phyloP scores from a whole-genome alignment of 441 rosid genomes.

The Brassica balearica region DNA sequence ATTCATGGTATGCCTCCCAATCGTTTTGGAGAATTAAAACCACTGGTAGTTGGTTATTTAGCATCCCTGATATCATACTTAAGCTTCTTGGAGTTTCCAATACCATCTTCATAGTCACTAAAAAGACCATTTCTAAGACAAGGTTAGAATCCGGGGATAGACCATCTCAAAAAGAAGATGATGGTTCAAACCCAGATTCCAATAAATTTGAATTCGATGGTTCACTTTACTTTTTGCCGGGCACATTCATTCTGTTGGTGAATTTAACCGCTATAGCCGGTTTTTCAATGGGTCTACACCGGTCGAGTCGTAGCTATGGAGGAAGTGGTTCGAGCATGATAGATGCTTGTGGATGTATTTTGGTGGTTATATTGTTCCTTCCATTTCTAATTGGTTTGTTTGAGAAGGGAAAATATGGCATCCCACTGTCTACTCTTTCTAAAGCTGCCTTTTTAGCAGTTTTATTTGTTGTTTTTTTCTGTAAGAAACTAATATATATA shows the following conservation, averaged over 20 bases:
- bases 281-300: slow-evolving; percentile 35
- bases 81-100: slow-evolving; percentile 61
- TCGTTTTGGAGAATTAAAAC: slow-evolving; percentile 36
- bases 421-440: slow-evolving; percentile 38
- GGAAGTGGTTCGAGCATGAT: slow-evolving; percentile 35
- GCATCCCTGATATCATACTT: slow-evolving; percentile 44
- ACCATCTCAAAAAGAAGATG: slow-evolving; percentile 20
- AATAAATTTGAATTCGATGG: slow-evolving; percentile 58
- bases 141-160: background rate
- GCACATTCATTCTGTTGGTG: slow-evolving; percentile 59
- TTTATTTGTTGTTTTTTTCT: slow-evolving; percentile 33
- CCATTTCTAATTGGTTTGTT: slow-evolving; percentile 47
- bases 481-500: background rate
- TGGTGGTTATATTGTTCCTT: slow-evolving; percentile 37
- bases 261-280: slow-evolving; percentile 46
- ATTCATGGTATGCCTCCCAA: slow-evolving; percentile 31
- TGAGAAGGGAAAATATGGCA: slow-evolving; percentile 61
- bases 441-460: slow-evolving; percentile 34
- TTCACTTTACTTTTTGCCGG: slow-evolving; percentile 60
- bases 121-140: slow-evolving; percentile 46
- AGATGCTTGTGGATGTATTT: slow-evolving; percentile 37
- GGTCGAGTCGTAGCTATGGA: background rate
- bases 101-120: slow-evolving; percentile 59
- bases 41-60: slow-evolving; percentile 53
- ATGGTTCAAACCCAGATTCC: background rate